These are phyloP conservation scores for Reutealis trisperma DNA, from an alignment of 345 rosid species.

Conservation along the genomic window DNA sequence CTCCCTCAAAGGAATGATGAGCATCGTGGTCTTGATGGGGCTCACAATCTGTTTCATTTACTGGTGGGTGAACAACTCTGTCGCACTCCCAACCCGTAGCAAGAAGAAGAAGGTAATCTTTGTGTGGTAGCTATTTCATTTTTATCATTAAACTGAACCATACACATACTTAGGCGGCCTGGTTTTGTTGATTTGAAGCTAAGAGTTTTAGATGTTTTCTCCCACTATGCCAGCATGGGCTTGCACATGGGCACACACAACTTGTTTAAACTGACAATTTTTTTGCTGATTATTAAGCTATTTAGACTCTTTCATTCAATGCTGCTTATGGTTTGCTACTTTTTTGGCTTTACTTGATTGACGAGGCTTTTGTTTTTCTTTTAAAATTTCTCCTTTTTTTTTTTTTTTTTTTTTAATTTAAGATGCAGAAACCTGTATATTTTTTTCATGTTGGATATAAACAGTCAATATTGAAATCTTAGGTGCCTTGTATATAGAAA, in stretches of 20 bases:
- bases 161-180: neutral
- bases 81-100: constrained; percentile 85
- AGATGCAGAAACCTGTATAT: constrained; percentile 1
- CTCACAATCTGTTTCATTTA: constrained; percentile 74
- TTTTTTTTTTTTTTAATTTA: too few species aligned
- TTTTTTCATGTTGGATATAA: neutral
- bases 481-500: neutral
- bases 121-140: neutral
- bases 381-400: neutral
- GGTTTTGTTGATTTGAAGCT: neutral
- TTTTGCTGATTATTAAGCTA: neutral
- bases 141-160: constrained; percentile 10
- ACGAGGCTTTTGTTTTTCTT: neutral
- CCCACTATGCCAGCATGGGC: neutral
- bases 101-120: constrained; percentile 89
- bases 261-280: neutral
- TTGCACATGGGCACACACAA: too few species aligned
- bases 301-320: neutral
- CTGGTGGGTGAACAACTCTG: constrained; percentile 91
- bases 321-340: neutral
- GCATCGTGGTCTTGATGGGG: constrained; percentile 90
- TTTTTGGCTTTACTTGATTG: neutral
- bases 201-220: neutral
- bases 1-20: constrained; percentile 95
- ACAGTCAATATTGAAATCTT: neutral